Evolutionary conservation across 2,329 filamentous ascomycete genomes (phyloP).

Genomic region (Neonectria magnoliae): DNA sequence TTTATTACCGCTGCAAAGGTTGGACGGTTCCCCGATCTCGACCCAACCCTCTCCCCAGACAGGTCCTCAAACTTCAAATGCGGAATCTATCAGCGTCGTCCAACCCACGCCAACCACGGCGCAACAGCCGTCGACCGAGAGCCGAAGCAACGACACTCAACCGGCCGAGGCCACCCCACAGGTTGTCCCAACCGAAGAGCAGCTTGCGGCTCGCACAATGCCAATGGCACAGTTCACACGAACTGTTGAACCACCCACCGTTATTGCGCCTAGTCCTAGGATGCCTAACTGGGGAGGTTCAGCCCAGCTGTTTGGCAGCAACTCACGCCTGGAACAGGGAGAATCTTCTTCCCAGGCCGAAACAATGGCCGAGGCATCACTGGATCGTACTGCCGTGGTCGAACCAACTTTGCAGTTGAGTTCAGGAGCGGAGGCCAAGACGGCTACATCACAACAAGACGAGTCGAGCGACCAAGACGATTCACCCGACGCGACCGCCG

Average conservation of each 20-base stretch:
- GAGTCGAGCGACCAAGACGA: constrained; percentile 13
- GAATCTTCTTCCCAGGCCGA: constrained; percentile 33
- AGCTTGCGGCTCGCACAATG: constrained; percentile 15
- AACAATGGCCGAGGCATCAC: constrained; percentile 19
- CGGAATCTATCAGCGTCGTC: constrained; percentile 26
- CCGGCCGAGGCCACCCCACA: constrained; percentile 7
- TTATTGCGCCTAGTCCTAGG: constrained; percentile 60
- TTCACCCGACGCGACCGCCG: constrained; percentile 20
- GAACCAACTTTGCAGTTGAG: constrained; percentile 14
- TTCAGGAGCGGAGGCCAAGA: constrained; percentile 19
- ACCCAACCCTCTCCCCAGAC: constrained; percentile 40
- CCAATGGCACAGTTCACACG: constrained; percentile 24
- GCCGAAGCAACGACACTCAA: constrained; percentile 29
- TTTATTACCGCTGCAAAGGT: constrained; percentile 67
- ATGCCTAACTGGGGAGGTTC: constrained; percentile 62
- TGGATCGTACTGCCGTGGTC: not conserved
- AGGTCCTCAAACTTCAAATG: constrained; percentile 27
- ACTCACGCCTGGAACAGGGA: constrained; percentile 38
- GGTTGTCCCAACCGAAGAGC: constrained; percentile 21
- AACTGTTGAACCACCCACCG: constrained; percentile 42
- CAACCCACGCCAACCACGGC: constrained; percentile 25
- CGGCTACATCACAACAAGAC: constrained; percentile 19
- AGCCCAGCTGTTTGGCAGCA: constrained; percentile 58
- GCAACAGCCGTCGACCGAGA: constrained; percentile 29
- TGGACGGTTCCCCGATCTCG: constrained; percentile 50